phyloP scores from a whole-genome alignment of 169 alveolate genomes.

The Plasmodium falciparum region DNA sequence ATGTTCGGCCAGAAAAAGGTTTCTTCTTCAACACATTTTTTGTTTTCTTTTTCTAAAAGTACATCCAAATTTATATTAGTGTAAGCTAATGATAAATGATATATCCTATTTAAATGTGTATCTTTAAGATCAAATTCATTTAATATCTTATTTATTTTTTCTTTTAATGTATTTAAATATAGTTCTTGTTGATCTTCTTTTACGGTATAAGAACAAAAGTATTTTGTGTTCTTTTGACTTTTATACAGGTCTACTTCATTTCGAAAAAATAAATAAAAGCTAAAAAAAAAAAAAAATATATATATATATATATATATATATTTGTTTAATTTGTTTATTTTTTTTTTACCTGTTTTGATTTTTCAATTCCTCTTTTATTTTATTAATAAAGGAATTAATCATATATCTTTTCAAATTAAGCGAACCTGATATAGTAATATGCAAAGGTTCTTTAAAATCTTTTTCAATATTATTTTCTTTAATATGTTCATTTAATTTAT shows the following conservation, averaged over 20 bases:
- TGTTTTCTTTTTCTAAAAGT: conserved; percentile 22
- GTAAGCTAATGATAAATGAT: conserved; percentile 71
- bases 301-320: conserved; percentile 1
- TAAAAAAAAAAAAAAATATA: conserved; percentile 6
- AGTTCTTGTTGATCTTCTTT: conserved; percentile 34
- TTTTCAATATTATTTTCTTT: neutral
- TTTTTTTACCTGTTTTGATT: conserved; percentile 35
- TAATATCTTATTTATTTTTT: conserved; percentile 42
- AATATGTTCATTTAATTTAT: conserved; percentile 24
- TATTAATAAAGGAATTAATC: conserved; percentile 37
- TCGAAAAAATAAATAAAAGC: conserved; percentile 47
- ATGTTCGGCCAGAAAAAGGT: conserved; percentile 28
- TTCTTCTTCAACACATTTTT: conserved; percentile 7
- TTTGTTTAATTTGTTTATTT: neutral
- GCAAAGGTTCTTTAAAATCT: conserved; percentile 21
- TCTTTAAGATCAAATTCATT: conserved; percentile 22
- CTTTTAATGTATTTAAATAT: conserved; percentile 30
- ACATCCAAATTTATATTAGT: conserved; percentile 26
- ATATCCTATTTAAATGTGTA: conserved; percentile 25
- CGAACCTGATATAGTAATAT: conserved; percentile 48
- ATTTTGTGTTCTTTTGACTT: conserved; percentile 58
- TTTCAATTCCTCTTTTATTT: conserved; percentile 39
- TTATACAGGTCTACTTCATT: conserved; percentile 33
- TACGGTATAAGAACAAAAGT: conserved; percentile 60
- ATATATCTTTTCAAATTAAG: conserved; percentile 53